Conservation (phyloP, 352 stramenopile genomes). For the Globisporangium radiosum region DNA sequence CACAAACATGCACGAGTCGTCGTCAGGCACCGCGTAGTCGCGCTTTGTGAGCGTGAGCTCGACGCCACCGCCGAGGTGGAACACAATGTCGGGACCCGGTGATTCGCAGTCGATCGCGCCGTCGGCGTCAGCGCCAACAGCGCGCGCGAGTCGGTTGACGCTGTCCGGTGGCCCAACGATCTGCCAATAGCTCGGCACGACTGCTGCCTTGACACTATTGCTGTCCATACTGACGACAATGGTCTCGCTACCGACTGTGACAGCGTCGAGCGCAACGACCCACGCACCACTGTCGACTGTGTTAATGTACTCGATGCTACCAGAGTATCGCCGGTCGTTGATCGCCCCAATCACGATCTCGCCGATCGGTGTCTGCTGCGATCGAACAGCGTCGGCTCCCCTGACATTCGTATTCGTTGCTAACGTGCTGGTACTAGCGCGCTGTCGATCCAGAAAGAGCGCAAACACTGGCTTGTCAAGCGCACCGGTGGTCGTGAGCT, state of each 20-base stretch:
- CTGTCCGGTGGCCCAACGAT: no score
- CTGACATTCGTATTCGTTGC: no score
- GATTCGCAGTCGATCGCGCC: conserved; percentile 62
- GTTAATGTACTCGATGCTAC: no score
- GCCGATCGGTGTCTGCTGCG: neutral
- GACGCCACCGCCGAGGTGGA: conserved; percentile 59
- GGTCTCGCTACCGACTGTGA: no score
- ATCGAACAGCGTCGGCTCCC: no score
- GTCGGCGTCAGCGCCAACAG: neutral
- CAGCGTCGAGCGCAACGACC: no score
- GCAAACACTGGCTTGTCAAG: neutral
- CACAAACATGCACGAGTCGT: neutral
- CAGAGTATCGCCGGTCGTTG: conserved; percentile 15
- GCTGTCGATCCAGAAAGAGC: neutral
- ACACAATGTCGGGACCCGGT: conserved; percentile 66
- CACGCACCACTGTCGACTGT: no score
- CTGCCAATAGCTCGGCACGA: no score
- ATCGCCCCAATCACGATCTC: conserved; percentile 19
- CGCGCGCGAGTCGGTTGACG: no score
- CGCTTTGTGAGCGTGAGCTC: conserved; percentile 63
- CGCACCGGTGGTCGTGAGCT: neutral
- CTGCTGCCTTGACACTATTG: no score
- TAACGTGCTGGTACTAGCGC: neutral
- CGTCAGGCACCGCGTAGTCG: conserved; percentile 27
- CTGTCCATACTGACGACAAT: no score